Percentiles rank a stretch among this genome's conserved stretches.
These are phyloP conservation scores for Fistulinella cinereoalba DNA, from an alignment of 1,284 basidiomycete species.

Conservation along the genomic window DNA sequence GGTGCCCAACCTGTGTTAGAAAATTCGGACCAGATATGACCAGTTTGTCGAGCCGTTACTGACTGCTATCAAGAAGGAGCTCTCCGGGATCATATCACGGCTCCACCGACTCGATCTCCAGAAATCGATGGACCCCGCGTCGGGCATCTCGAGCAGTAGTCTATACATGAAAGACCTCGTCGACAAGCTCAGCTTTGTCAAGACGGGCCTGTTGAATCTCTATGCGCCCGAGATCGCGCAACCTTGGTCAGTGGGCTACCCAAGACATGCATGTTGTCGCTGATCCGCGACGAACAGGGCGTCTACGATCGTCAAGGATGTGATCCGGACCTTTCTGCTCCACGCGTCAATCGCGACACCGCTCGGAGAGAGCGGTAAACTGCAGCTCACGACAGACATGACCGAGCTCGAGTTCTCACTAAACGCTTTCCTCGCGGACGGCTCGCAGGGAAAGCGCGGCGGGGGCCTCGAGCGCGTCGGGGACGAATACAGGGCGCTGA, in stretches of 20 bases:
- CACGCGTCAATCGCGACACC: constrained; percentile 88
- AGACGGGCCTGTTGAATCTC: constrained; percentile 68
- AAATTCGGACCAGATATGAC: constrained; percentile 56
- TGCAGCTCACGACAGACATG: constrained; percentile 93
- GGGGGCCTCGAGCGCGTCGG: constrained; percentile 69
- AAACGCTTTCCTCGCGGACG: constrained; percentile 70
- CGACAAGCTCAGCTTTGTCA: constrained; percentile 81
- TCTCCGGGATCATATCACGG: constrained; percentile 72
- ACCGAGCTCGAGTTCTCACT: constrained; percentile 91
- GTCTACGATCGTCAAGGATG: constrained; percentile 64
- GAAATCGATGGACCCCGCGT: constrained; percentile 60
- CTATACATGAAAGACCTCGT: constrained; percentile 87
- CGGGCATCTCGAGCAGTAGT: constrained; percentile 68
- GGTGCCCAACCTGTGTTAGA: no score
- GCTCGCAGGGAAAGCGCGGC: constrained; percentile 55
- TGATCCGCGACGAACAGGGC: constrained; percentile 47
- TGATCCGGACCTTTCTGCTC: constrained; percentile 81
- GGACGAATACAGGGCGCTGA: constrained; percentile 75
- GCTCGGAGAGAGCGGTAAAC: constrained; percentile 83
- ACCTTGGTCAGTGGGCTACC: constrained; percentile 55
- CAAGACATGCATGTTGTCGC: neutral
- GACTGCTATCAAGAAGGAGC: constrained; percentile 73
- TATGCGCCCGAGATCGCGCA: constrained; percentile 70
- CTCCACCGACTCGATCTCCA: constrained; percentile 83
- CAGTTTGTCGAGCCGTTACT: constrained; percentile 70